Percentiles rank a stretch among this genome's conserved stretches.
Conservation (phyloP, 768 basidiomycete genomes). For the Boletus rex-veris region DNA sequence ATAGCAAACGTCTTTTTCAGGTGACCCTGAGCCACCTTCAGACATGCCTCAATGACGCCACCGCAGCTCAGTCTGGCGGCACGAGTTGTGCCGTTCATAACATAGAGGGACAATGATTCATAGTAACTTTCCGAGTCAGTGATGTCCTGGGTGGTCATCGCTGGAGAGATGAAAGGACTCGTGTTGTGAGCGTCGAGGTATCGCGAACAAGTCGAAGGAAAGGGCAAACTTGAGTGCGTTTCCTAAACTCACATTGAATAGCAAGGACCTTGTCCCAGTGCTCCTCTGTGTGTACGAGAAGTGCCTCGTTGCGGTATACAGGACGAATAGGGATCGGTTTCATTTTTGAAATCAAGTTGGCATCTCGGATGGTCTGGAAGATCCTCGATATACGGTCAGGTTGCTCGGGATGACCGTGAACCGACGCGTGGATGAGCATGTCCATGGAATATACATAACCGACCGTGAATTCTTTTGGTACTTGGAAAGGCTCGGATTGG, state of each 20-base stretch:
- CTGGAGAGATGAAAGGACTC: slow-evolving; percentile 37
- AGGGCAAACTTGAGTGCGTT: background rate
- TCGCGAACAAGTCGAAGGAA: background rate
- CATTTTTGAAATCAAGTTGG: slow-evolving; percentile 67
- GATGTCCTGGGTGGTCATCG: slow-evolving; percentile 72
- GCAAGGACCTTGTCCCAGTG: slow-evolving; percentile 90
- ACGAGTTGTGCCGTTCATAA: slow-evolving; percentile 78
- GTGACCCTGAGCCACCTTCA: slow-evolving; percentile 78
- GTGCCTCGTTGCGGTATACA: slow-evolving; percentile 71
- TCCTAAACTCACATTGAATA: slow-evolving; percentile 64
- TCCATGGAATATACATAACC: slow-evolving; percentile 84
- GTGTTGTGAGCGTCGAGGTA: slow-evolving; percentile 13
- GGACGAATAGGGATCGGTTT: slow-evolving; percentile 71
- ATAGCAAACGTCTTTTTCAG: slow-evolving; percentile 90
- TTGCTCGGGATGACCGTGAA: slow-evolving; percentile 70
- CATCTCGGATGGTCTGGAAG: slow-evolving; percentile 57
- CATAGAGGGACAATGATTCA: slow-evolving; percentile 89
- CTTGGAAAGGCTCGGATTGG: slow-evolving; percentile 32
- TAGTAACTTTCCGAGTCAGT: slow-evolving; percentile 78
- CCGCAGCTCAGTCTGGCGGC: slow-evolving; percentile 90
- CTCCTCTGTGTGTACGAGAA: slow-evolving; percentile 86
- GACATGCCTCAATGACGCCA: slow-evolving; percentile 86
- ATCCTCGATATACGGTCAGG: slow-evolving; percentile 78
- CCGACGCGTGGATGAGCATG: slow-evolving; percentile 82
- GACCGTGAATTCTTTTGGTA: slow-evolving; percentile 38